Evolutionary conservation across 2,329 filamentous ascomycete species (phyloP).

Genomic region (Biscogniauxia mediterranea): DNA sequence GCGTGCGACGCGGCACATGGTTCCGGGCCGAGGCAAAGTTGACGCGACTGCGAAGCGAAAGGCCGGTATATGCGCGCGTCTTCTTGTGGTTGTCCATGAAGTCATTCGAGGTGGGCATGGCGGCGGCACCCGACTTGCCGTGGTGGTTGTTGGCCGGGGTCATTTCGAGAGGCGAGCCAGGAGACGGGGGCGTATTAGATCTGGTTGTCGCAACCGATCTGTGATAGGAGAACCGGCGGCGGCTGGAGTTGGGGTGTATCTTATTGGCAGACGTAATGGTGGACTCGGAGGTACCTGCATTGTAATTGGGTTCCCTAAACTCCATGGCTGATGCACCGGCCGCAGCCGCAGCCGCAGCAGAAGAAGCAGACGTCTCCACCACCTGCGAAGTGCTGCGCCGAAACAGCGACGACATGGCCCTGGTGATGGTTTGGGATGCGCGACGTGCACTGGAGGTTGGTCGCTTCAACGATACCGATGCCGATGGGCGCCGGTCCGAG

Average conservation of each 20-base stretch:
- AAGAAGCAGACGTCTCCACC: conserved; percentile 19
- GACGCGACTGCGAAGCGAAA: conserved; percentile 48
- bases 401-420: conserved; percentile 28
- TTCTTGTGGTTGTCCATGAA: conserved; percentile 49
- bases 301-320: conserved; percentile 27
- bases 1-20: conserved; percentile 22
- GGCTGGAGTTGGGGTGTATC: conserved; percentile 19
- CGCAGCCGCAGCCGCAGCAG: neutral
- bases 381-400: conserved; percentile 27
- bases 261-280: conserved; percentile 23
- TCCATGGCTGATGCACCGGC: conserved; percentile 14
- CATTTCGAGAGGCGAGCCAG: conserved; percentile 29
- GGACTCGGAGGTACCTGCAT: conserved; percentile 22
- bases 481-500: conserved; percentile 15
- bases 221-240: conserved; percentile 33
- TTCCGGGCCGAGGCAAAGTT: conserved; percentile 41
- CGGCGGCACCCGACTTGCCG: conserved; percentile 24
- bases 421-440: conserved; percentile 24
- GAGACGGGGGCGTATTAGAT: conserved; percentile 36
- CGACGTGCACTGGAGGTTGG: conserved; percentile 16
- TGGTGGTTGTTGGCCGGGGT: conserved; percentile 16
- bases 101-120: conserved; percentile 42
- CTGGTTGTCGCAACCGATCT: conserved; percentile 29
- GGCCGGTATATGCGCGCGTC: conserved; percentile 49
- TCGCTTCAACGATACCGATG: conserved; percentile 15